These are phyloP conservation scores for Penicillium bovifimosum DNA, from an alignment of 495 filamentous ascomycete species.

Conservation along the genomic window DNA sequence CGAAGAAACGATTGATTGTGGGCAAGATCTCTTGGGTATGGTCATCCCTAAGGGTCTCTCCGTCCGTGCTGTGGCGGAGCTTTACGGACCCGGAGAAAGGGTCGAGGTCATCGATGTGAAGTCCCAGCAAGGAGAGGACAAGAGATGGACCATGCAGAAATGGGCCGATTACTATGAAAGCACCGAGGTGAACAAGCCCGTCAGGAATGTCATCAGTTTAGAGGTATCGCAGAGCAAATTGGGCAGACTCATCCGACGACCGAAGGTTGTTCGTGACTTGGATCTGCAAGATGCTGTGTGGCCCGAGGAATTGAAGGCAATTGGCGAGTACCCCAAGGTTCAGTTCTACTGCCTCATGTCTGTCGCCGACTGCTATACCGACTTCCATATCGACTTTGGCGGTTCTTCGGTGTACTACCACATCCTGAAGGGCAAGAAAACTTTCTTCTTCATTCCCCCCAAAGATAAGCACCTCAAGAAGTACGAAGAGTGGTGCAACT, in stretches of 20 bases:
- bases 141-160: conserved; percentile 64
- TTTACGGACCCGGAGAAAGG: conserved; percentile 60
- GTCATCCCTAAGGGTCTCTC: conserved; percentile 65
- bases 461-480: conserved; percentile 70
- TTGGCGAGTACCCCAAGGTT: conserved; percentile 56
- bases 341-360: conserved; percentile 76
- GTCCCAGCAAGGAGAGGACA: conserved; percentile 63
- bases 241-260: conserved; percentile 60
- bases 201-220: conserved; percentile 72
- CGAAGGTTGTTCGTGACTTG: conserved; percentile 64
- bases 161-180: conserved; percentile 76
- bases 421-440: conserved; percentile 70
- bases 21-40: conserved; percentile 68
- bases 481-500: conserved; percentile 74
- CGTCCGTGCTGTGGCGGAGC: conserved; percentile 58
- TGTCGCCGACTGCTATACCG: conserved; percentile 72
- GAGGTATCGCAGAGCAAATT: conserved; percentile 66
- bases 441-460: conserved; percentile 73
- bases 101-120: conserved; percentile 76
- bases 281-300: conserved; percentile 70
- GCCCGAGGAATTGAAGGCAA: conserved; percentile 55
- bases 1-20: conserved; percentile 49
- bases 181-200: conserved; percentile 49
- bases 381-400: conserved; percentile 78
- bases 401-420: conserved; percentile 77